Evolutionary conservation across 352 stramenopile genomes (phyloP), one percentile per base, ranked within the genome.

Genomic region (Phytophthora pinifolia): DNA sequence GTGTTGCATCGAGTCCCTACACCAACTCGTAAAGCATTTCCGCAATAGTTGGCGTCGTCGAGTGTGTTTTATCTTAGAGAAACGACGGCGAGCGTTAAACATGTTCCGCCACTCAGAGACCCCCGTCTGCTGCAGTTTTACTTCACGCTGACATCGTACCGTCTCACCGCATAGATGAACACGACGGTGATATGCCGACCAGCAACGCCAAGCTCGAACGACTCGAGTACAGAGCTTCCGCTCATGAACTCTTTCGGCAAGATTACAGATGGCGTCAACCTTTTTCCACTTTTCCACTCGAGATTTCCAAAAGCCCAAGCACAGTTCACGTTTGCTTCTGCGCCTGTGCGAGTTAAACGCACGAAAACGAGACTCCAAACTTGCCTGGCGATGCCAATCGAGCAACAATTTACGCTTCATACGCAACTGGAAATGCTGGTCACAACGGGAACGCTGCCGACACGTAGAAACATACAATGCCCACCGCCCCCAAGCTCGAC

Each of bases 401-500:
- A 49, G n/a, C 9, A 71, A 44, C 5, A 60, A 18, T 50, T 36
- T 36, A 30, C 43, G 51, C 15, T 64, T 60, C 41, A 45, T 9
- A 51, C 31, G 37, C 17, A 54, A 25, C 36, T 30, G 50, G 41
- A 47, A 57, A 6, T 43, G 15, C 7, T 31, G 30, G 9, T 51
- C 50, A 41, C 57, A 48, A 31, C n/a, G 25, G 25, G 53, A 25
- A 56, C 18, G 22, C 9, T 54, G 55, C 18, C 33, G 49, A 41
- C 38, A 43, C 17, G 38, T 39, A n/a, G 27, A 32, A 46, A 63
- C 43, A 50, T 51, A 63, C 6, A 18, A 13, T 34, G 36, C 10
- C 68, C 71, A 80, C 9, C 48, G 41, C 35, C 50, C 38, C 71
- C 71, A 80, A 1, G 32, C 27, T 36, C 71, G 57, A 12, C 58